These are phyloP conservation scores for Rhizopus sp. DNA, from an alignment of 371 early-diverging fungal genomes.

Conservation along the genomic window DNA sequence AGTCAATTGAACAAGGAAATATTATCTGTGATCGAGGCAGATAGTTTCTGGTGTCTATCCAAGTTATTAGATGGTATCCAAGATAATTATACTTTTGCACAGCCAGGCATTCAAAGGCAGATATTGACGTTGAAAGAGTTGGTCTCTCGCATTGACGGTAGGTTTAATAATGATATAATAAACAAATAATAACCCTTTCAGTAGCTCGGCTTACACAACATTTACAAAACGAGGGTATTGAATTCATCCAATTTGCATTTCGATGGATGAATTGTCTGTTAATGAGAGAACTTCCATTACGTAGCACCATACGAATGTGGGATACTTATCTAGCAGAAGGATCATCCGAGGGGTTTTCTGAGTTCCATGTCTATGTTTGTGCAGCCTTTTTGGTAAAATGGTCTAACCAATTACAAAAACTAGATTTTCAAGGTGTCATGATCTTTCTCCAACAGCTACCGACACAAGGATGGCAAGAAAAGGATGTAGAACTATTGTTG, in stretches of 20 bases:
- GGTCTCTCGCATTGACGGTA: conserved; percentile 88
- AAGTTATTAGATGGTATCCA: conserved; percentile 96
- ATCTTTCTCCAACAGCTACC: conserved; percentile 92
- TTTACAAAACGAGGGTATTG: conserved; percentile 84
- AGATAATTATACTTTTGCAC: conserved; percentile 96
- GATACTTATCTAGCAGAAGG: conserved; percentile 95
- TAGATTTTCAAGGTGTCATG: conserved; percentile 95
- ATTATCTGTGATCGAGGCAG: conserved; percentile 85
- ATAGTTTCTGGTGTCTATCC: conserved; percentile 95
- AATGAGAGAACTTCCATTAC: conserved; percentile 92
- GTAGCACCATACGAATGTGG: conserved; percentile 94
- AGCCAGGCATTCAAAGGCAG: conserved; percentile 95
- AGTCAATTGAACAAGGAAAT: conserved; percentile 57
- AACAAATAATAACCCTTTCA: neutral
- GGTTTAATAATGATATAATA: conserved; percentile 8
- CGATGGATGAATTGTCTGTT: conserved; percentile 99
- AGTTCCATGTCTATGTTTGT: conserved; percentile 96
- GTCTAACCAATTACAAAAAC: conserved; percentile 78
- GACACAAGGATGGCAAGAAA: conserved; percentile 85
- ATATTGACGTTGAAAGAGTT: conserved; percentile 86
- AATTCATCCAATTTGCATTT: conserved; percentile 98
- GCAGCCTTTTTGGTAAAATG: conserved; percentile 96
- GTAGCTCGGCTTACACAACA: conserved; percentile 79
- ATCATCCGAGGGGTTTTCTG: conserved; percentile 85
- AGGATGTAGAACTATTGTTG: conserved; percentile 91